Evolutionary conservation across 495 filamentous ascomycete species (phyloP), one percentile per base, ranked within the genome.

Genomic region (Monascus purpureus): DNA sequence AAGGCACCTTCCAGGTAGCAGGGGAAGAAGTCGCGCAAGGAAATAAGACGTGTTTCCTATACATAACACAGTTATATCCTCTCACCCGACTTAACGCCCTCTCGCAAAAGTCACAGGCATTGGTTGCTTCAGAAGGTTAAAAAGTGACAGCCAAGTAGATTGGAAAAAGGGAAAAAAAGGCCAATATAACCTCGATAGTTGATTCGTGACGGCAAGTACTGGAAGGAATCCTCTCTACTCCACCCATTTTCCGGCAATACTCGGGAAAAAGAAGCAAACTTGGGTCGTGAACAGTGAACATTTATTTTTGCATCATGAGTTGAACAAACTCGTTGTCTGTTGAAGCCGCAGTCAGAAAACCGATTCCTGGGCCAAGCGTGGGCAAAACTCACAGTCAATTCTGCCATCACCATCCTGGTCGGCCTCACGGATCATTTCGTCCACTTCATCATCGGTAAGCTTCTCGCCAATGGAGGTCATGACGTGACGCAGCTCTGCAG

Each of bases 391-490:
- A 97, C 90, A 97, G 62, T 97, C 90, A 51, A 97, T 97, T 38
- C 80, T 70, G 40, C 87, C 90, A 61, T 97, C 90, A 42, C 90
- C 90, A 58, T 97, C 88, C 70, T 96, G 92, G 57, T 97, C 90
- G 44, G 90, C 92, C 68, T 97, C 90, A 43, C 90, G 75, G 59
- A 97, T 97, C 90, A 97, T 96, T 76, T 96, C 90, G 51, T 97
- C 92, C 35, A 97, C 90, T 67, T 97, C 92, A 50, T 97, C 90
- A 53, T 97, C 92, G 33, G 92, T 96, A 57, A 97, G 71, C 69
- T 95, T 96, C 77, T 97, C 90, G 35, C 90, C 90, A 49, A 97
- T 97, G 31, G 86, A 94, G 31, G 90, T 96, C 90, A 97, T 97
- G 59, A 97, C 90, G 50, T 96, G 90, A 51, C 90, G 86, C 45